Base-by-base conservation (phyloP, 345 rosid species). In the Lumnitzera littorea region DNA sequence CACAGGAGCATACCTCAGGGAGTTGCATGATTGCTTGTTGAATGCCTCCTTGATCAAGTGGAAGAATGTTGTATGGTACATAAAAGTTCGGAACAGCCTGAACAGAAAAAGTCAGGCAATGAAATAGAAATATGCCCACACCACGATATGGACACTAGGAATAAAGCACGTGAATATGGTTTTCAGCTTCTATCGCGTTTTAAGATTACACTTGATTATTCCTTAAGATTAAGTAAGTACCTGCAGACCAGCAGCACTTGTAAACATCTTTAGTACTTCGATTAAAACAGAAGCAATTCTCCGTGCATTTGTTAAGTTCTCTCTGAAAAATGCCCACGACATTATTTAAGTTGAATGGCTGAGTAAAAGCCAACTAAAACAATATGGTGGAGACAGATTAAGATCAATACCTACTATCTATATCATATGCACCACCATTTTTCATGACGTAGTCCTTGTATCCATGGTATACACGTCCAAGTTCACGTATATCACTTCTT, bases 31-130 rank as follows among this genome's bases (percentile, higher is more conserved):
- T 87, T 66, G 91, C 80, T 27, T 85, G 96, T 82, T 74, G 91
- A 77, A 76, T 76, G 27, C 86, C 88, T 81, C 96, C 96, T 58
- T 80, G 78, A 67, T 74, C 88, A 29, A 89, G 94, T 60, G 96
- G 96, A 70, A 92, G 95, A 76, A 92, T 89, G 82, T 92, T 92
- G 76, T 84, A 91, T 0, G 92, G 87, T 49, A 90, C 85, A 64
- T 80, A 83, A 69, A 84, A 72, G 14, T 85, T 86, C 71, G 83
- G 82, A 57, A 77, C 68, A 76, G 91, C 89, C 98, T 87, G 71
- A 17, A 66, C 72, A 57, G 51, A 73, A 70, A 50, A 66, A 53
- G n/a, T 60, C 15, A 56, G 47, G 62, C 13, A 60, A 24, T 27
- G 46, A 56, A 67, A 57, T 58, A 57, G 43, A 36, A 36, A 9